Evolutionary conservation across 75 land plant species (phyloP).

Genomic region (Larix kaempferi): DNA sequence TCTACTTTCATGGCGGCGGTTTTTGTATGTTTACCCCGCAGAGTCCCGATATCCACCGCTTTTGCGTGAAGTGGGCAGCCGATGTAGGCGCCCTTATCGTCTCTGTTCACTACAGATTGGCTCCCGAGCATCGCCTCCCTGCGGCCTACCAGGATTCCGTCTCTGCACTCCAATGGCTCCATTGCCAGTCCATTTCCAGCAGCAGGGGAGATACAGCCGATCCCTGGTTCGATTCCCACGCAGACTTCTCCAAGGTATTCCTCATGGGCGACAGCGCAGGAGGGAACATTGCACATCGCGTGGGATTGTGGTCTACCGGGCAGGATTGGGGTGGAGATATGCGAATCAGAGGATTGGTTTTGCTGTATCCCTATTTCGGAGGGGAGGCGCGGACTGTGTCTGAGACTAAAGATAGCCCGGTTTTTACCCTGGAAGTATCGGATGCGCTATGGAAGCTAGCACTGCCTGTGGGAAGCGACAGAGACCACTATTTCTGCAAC

Average conservation of each 20-base stretch:
- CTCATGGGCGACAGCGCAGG: slow-evolving; percentile 73
- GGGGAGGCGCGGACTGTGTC: slow-evolving; percentile 31
- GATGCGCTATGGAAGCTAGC: slow-evolving; percentile 55
- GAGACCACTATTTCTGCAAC: slow-evolving; percentile 48
- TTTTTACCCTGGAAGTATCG: slow-evolving; percentile 8
- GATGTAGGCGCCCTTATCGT: slow-evolving; percentile 25
- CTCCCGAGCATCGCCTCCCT: slow-evolving; percentile 61
- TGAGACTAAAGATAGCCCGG: slow-evolving; percentile 13
- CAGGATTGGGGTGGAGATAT: not conserved
- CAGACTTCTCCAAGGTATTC: slow-evolving; percentile 33
- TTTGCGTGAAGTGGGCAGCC: slow-evolving; percentile 32
- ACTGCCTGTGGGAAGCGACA: slow-evolving; percentile 38
- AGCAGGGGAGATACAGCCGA: not conserved
- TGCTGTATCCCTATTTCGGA: slow-evolving; percentile 56
- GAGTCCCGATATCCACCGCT: slow-evolving; percentile 26
- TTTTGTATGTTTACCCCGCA: slow-evolving; percentile 43
- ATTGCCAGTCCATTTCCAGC: slow-evolving; percentile 17
- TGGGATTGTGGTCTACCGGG: not conserved
- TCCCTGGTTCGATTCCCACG: slow-evolving; percentile 18
- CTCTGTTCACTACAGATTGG: slow-evolving; percentile 57
- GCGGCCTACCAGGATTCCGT: slow-evolving; percentile 50
- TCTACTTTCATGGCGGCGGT: slow-evolving; percentile 75
- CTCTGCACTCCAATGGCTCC: slow-evolving; percentile 38
- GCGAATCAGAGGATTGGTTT: slow-evolving; percentile 25
- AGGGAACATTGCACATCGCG: slow-evolving; percentile 59